A percentile compares a stretch with the other conserved stretches of the same genome.
phyloP scores from a whole-genome alignment of 257 asterid species.

The Nemophila menziesii region DNA sequence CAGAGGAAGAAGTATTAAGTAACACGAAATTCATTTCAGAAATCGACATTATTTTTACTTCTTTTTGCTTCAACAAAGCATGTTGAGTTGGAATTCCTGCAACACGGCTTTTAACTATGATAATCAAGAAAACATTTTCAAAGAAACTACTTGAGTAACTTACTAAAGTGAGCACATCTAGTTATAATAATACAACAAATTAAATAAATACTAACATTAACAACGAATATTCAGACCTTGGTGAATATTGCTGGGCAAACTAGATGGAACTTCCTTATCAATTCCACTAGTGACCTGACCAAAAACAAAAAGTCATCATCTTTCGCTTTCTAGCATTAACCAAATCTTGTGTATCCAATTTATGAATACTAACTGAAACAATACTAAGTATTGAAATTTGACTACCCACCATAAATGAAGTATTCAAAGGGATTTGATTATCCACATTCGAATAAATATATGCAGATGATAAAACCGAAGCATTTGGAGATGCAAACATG shows the following conservation, averaged over 20 bases:
- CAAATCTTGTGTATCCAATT: slow-evolving; percentile 1
- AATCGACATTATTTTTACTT: slow-evolving; percentile 25
- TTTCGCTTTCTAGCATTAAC: neutral
- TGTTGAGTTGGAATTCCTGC: slow-evolving; percentile 12
- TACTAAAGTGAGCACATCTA: neutral
- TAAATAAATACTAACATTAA: neutral
- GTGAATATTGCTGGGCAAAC: neutral
- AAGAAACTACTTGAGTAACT: neutral
- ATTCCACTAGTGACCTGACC: slow-evolving; percentile 5
- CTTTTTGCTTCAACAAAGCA: slow-evolving; percentile 13
- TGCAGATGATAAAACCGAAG: slow-evolving; percentile 15
- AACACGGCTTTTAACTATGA: slow-evolving; percentile 5
- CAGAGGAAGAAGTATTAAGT: slow-evolving; percentile 16
- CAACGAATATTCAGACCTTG: neutral
- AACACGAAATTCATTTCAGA: slow-evolving; percentile 32
- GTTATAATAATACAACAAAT: neutral
- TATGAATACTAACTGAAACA: slow-evolving; percentile 8
- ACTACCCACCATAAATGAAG: slow-evolving; percentile 7
- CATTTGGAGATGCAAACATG: slow-evolving; percentile 21
- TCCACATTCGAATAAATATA: slow-evolving; percentile 12
- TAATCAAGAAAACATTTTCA: slow-evolving; percentile 1
- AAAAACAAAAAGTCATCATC: slow-evolving; percentile 4
- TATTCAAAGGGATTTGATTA: slow-evolving; percentile 10
- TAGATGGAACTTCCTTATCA: neutral
- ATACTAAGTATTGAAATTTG: neutral